These are phyloP conservation scores for Ceratocystis cubensis DNA, from an alignment of 2,329 filamentous ascomycete species.

Conservation along the genomic window DNA sequence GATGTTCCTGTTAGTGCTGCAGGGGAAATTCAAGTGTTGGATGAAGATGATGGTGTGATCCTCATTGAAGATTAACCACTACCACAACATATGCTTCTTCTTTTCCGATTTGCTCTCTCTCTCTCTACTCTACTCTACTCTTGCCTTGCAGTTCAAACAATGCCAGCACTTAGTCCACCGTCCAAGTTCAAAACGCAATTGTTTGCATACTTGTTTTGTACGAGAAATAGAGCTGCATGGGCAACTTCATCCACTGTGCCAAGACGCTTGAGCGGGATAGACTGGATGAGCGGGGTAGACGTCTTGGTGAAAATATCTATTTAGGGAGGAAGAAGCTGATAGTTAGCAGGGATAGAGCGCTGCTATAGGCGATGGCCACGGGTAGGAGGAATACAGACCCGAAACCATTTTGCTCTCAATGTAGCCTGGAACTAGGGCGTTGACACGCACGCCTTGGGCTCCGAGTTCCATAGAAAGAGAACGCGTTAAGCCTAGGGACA, in stretches of 20 bases:
- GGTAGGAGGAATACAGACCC: constrained; percentile 34
- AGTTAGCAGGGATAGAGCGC: neutral
- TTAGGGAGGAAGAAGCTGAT: neutral
- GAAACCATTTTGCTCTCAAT: constrained; percentile 69
- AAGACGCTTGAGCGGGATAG: constrained; percentile 40
- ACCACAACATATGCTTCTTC: neutral
- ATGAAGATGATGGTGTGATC: constrained; percentile 32
- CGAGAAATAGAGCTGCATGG: constrained; percentile 69
- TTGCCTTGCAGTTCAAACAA: constrained; percentile 28
- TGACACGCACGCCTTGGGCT: constrained; percentile 54
- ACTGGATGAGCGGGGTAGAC: constrained; percentile 2
- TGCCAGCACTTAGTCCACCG: constrained; percentile 60
- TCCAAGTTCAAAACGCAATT: constrained; percentile 80
- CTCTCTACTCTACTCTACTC: neutral
- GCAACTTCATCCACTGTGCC: constrained; percentile 61
- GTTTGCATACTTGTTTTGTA: constrained; percentile 67
- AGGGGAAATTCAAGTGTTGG: constrained; percentile 24
- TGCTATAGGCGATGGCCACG: neutral
- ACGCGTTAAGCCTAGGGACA: constrained; percentile 48
- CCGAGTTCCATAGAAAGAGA: constrained; percentile 52
- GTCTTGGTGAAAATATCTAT: constrained; percentile 14
- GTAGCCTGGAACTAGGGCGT: constrained; percentile 73
- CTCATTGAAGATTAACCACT: constrained; percentile 33
- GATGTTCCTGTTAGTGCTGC: constrained; percentile 9
- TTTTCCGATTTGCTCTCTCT: neutral